These are phyloP conservation scores for Colletotrichum lindemuthianum DNA, from an alignment of 2,329 filamentous ascomycete species.

Conservation along the genomic window DNA sequence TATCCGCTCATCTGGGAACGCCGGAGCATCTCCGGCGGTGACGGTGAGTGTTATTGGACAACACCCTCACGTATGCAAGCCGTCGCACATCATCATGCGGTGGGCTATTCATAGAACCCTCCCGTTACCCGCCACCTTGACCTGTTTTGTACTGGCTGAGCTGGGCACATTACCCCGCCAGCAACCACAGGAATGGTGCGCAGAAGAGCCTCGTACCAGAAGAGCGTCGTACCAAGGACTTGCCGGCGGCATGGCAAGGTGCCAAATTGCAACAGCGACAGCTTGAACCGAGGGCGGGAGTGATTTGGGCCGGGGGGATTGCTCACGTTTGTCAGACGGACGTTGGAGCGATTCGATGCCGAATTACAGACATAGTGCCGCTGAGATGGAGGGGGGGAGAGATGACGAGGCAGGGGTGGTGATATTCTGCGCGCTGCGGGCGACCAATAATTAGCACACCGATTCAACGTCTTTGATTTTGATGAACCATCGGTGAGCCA, in stretches of 20 bases:
- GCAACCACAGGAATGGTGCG: background rate
- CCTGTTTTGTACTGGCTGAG: background rate
- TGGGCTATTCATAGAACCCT: conserved; percentile 5
- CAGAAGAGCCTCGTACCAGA: background rate
- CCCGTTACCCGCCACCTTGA: conserved; percentile 19
- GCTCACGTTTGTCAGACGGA: background rate
- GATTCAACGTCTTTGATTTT: background rate
- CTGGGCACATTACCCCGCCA: no score
- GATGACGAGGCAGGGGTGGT: background rate
- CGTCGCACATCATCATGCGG: conserved; percentile 1
- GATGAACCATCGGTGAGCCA: conserved; percentile 5
- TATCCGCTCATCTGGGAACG: conserved; percentile 20
- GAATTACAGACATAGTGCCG: no score
- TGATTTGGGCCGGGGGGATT: background rate
- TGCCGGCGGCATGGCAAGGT: background rate
- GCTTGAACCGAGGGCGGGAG: background rate
- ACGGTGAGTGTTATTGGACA: background rate
- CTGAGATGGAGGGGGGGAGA: background rate
- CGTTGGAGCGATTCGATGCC: background rate
- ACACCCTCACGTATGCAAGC: background rate
- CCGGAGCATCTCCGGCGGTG: conserved; percentile 7
- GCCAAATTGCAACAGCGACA: background rate
- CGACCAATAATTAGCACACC: background rate
- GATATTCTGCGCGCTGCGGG: background rate
- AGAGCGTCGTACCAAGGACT: background rate